Evolutionary conservation across 2,329 filamentous ascomycete species (phyloP).

Genomic region (Colletotrichum sansevieriae): DNA sequence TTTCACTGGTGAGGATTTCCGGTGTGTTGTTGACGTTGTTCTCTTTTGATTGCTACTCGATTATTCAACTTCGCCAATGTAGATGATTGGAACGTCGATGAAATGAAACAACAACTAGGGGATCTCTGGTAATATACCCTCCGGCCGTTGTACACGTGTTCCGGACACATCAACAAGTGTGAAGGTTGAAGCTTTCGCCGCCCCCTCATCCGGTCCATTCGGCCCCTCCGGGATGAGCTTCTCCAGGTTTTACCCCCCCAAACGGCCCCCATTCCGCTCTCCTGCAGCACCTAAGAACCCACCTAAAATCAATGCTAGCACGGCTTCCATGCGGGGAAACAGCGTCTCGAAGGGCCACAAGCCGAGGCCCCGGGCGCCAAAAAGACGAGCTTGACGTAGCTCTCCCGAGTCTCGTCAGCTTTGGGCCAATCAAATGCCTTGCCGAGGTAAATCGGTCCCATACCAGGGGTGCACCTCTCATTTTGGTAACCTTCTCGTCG

Average conservation of each 20-base stretch:
- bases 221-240: slow-evolving; percentile 33
- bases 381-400: slow-evolving; percentile 10
- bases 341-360: slow-evolving; percentile 21
- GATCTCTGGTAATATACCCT: slow-evolving; percentile 8
- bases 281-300: slow-evolving; percentile 11
- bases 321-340: slow-evolving; percentile 27
- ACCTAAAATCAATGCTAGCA: neutral
- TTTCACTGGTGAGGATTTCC: neutral
- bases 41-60: neutral
- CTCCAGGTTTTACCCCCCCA: slow-evolving; percentile 35
- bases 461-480: neutral
- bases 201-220: slow-evolving; percentile 15
- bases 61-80: neutral
- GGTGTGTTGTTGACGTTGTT: neutral
- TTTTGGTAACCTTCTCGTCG: slow-evolving; percentile 38
- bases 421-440: slow-evolving; percentile 31
- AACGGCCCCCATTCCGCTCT: slow-evolving; percentile 30
- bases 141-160: slow-evolving; percentile 22
- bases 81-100: neutral
- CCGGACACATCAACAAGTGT: neutral
- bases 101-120: neutral
- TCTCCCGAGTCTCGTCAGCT: neutral
- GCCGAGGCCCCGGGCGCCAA: slow-evolving; percentile 39
- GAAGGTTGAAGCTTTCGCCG: slow-evolving; percentile 33
- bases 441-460: slow-evolving; percentile 34